These are phyloP conservation scores for Macrolepiota fuliginosa DNA, from an alignment of 768 basidiomycete species.

Conservation along the genomic window DNA sequence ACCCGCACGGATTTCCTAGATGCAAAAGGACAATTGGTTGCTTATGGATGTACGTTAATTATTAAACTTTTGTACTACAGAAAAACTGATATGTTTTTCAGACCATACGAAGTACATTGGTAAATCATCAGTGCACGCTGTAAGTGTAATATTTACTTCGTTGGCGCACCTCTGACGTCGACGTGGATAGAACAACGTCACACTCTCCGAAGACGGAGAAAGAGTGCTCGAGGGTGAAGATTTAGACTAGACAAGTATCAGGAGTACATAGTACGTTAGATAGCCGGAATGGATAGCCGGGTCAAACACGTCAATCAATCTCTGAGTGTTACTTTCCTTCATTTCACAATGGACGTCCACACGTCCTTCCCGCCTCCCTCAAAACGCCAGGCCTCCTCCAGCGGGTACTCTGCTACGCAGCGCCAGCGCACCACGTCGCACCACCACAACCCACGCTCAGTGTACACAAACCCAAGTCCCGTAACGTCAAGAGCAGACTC, in stretches of 20 bases:
- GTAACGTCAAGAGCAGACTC: slow-evolving; percentile 15
- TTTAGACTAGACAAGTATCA: slow-evolving; percentile 34
- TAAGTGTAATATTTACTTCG: slow-evolving; percentile 19
- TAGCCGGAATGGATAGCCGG: slow-evolving; percentile 6
- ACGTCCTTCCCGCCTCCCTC: slow-evolving; percentile 37
- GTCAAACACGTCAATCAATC: neutral
- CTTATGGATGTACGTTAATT: slow-evolving; percentile 69
- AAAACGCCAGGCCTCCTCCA: neutral
- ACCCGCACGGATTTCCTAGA: slow-evolving; percentile 77
- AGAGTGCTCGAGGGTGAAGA: slow-evolving; percentile 64
- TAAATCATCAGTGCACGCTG: slow-evolving; percentile 51
- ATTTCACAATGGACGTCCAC: slow-evolving; percentile 33
- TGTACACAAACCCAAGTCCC: slow-evolving; percentile 28
- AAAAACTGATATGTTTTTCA: slow-evolving; percentile 23
- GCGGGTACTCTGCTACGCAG: slow-evolving; percentile 15
- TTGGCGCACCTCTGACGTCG: neutral
- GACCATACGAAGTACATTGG: slow-evolving; percentile 88
- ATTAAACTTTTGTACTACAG: neutral
- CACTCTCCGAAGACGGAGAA: slow-evolving; percentile 79
- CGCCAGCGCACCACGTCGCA: slow-evolving; percentile 27
- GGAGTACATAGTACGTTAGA: neutral
- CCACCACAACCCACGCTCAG: slow-evolving; percentile 21
- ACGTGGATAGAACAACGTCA: slow-evolving; percentile 60
- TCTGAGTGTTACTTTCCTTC: neutral
- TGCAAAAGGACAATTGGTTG: slow-evolving; percentile 64